phyloP scores from a whole-genome alignment of 352 stramenopile species.

The Globisporangium recalcitrans region DNA sequence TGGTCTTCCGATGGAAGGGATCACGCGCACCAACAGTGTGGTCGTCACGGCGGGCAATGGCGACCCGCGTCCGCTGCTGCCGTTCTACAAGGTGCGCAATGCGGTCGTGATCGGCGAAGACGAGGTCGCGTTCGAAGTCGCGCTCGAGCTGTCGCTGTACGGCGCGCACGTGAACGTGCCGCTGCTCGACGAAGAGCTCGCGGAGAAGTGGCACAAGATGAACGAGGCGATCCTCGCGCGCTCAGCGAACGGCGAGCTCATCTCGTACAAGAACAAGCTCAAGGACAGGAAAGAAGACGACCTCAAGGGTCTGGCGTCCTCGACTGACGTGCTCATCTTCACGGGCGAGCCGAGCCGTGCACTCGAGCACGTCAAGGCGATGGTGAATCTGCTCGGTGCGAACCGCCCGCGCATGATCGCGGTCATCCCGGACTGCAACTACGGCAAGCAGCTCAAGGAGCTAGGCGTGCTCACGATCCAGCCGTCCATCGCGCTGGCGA shows the following conservation, averaged over 20 bases:
- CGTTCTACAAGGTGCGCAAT: constrained; percentile 43
- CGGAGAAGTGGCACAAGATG: constrained; percentile 52
- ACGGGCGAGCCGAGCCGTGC: constrained; percentile 42
- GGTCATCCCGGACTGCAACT: constrained; percentile 34
- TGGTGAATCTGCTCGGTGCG: constrained; percentile 34
- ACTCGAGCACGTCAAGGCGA: constrained; percentile 43
- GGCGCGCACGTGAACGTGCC: constrained; percentile 60
- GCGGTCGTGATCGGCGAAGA: constrained; percentile 63
- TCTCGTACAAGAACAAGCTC: constrained; percentile 64
- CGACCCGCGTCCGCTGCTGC: constrained; percentile 36
- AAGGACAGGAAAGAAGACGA: constrained; percentile 25
- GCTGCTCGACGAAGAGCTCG: constrained; percentile 49
- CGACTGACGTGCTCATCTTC: constrained; percentile 58
- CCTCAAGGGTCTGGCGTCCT: constrained; percentile 30
- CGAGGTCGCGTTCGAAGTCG: constrained; percentile 56
- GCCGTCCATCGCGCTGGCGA: constrained; percentile 54
- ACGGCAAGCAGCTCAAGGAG: constrained; percentile 35
- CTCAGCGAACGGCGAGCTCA: constrained; percentile 52
- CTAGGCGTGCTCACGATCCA: constrained; percentile 57
- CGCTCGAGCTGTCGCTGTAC: constrained; percentile 56
- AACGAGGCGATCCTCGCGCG: constrained; percentile 48
- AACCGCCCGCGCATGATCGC: constrained; percentile 53
- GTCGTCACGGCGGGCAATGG: constrained; percentile 30
- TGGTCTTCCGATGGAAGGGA: constrained; percentile 12
- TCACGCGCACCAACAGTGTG: constrained; percentile 12